These are phyloP conservation scores for Linderniella brevidens DNA, from an alignment of 257 asterid genomes.

Conservation along the genomic window DNA sequence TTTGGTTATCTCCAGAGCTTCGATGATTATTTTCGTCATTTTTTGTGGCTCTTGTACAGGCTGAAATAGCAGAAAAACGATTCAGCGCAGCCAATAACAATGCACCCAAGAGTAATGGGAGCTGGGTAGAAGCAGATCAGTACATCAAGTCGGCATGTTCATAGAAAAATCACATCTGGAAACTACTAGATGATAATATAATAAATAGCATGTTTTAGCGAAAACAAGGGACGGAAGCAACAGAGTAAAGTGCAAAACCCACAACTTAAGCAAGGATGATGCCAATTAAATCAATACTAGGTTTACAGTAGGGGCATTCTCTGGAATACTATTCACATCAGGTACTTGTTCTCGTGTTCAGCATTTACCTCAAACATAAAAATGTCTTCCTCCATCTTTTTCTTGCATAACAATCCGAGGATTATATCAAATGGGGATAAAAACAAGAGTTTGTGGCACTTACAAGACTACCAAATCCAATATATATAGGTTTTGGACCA, in stretches of 20 bases:
- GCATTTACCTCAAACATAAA: too few relatives aligned
- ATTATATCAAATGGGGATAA: background rate
- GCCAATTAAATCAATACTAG: too few relatives aligned
- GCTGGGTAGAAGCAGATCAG: background rate
- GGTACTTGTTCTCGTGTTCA: too few relatives aligned
- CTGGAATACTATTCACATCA: too few relatives aligned
- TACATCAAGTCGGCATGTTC: background rate
- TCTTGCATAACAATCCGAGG: too few relatives aligned
- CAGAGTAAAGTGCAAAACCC: too few relatives aligned
- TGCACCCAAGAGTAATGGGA: background rate
- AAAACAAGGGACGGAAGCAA: too few relatives aligned
- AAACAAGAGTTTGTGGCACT: constrained; percentile 15
- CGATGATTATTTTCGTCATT: constrained; percentile 66
- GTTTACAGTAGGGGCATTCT: too few relatives aligned
- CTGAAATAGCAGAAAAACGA: constrained; percentile 20
- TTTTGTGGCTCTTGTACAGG: constrained; percentile 78
- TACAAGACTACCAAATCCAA: constrained; percentile 96
- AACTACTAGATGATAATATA: too few relatives aligned
- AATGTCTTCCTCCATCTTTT: too few relatives aligned
- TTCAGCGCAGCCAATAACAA: background rate
- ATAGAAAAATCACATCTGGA: background rate
- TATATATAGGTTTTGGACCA: constrained; percentile 62
- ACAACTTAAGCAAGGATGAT: too few relatives aligned
- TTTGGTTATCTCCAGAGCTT: constrained; percentile 63
- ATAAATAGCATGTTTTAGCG: too few relatives aligned